These are phyloP conservation scores for Chlorella sp. DNA, from an alignment of 139 green algal species.

Conservation along the genomic window DNA sequence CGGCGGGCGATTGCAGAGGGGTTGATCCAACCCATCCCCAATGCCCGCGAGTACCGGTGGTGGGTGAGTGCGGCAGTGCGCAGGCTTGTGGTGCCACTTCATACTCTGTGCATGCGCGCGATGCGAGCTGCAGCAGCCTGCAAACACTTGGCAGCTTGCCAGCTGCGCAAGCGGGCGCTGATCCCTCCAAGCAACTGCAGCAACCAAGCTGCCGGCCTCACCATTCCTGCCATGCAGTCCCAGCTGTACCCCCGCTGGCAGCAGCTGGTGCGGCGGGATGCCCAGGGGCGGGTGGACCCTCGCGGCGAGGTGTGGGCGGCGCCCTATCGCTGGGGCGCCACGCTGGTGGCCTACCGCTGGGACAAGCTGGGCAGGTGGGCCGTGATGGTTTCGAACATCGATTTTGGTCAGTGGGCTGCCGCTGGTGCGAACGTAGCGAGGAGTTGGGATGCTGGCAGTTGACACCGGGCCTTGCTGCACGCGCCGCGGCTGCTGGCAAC, in stretches of 20 bases:
- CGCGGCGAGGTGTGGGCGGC: slow-evolving; percentile 70
- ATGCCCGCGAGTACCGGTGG: slow-evolving; percentile 58
- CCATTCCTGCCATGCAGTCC: slow-evolving; percentile 13
- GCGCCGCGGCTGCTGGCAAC: background rate
- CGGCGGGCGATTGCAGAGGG: slow-evolving; percentile 61
- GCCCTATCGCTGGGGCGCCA: slow-evolving; percentile 84
- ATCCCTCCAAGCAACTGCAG: background rate
- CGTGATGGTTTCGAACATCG: too few species aligned
- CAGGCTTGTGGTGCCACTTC: too few species aligned
- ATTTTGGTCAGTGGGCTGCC: too few species aligned
- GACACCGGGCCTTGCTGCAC: background rate
- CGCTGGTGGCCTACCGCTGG: slow-evolving; percentile 71
- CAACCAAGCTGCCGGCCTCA: background rate
- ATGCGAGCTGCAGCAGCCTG: background rate
- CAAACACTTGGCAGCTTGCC: background rate
- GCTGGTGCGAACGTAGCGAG: background rate
- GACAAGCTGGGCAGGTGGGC: slow-evolving; percentile 51
- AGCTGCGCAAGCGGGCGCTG: background rate
- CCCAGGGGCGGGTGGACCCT: slow-evolving; percentile 24
- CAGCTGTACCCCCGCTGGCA: slow-evolving; percentile 64
- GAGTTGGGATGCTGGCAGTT: too few species aligned
- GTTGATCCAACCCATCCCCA: slow-evolving; percentile 75
- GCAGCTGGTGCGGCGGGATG: slow-evolving; percentile 62
- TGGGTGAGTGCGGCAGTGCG: slow-evolving; percentile 46
- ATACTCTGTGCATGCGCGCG: background rate